Evolutionary conservation across 2,329 filamentous ascomycete genomes (phyloP).

Genomic region (Clonostachys byssicola): DNA sequence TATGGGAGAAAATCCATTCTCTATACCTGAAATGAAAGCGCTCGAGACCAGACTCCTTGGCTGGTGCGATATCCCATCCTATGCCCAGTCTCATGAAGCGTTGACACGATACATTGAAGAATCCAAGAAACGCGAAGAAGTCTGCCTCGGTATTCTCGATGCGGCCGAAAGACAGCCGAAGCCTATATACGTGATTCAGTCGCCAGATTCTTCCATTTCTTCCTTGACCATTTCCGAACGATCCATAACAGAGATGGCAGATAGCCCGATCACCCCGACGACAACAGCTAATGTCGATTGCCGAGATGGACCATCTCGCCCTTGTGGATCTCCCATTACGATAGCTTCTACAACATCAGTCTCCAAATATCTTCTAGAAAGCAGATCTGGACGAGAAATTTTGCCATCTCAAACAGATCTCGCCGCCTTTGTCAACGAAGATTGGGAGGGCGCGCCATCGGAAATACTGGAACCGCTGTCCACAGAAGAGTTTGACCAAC

Average conservation of each 20-base stretch:
- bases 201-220: too few species aligned
- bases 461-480: constrained; percentile 12
- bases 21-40: constrained; percentile 9
- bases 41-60: constrained; percentile 22
- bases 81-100: constrained; percentile 16
- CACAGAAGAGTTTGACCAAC: constrained; percentile 23
- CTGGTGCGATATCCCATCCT: constrained; percentile 24
- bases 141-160: constrained; percentile 3
- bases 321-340: too few species aligned
- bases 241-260: too few species aligned
- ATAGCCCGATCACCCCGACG: too few species aligned
- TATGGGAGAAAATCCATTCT: constrained; percentile 14
- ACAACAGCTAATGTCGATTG: too few species aligned
- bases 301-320: too few species aligned
- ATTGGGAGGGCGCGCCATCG: background rate
- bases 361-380: constrained; percentile 36
- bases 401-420: constrained; percentile 29
- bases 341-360: constrained; percentile 2
- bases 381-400: constrained; percentile 31
- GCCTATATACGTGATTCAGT: background rate
- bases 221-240: too few species aligned
- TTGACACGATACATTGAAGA: constrained; percentile 24
- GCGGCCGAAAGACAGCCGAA: constrained; percentile 1
- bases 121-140: constrained; percentile 22
- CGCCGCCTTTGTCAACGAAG: constrained; percentile 2